A percentile compares a stretch with the other conserved stretches of the same genome.
Evolutionary conservation across 2,329 filamentous ascomycete species (phyloP).

Genomic region (Bipolaris cookei): DNA sequence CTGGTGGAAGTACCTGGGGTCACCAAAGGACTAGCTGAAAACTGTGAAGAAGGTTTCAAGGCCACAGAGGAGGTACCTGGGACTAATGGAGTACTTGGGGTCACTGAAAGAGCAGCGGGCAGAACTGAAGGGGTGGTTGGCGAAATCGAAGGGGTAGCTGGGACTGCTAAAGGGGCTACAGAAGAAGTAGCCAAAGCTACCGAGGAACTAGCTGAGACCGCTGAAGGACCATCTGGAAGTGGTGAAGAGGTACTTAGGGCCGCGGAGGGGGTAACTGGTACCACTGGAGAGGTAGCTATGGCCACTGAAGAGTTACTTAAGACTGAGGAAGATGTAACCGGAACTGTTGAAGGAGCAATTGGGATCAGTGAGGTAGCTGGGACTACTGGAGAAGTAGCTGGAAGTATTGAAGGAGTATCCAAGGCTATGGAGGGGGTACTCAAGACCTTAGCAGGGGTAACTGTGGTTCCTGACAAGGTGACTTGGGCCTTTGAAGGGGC

Average conservation of each 20-base stretch:
- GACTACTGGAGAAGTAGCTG: not conserved
- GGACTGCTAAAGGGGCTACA: not conserved
- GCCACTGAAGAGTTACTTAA: not conserved
- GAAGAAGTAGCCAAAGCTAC: not conserved
- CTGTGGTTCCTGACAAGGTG: not conserved
- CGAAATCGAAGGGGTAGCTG: not conserved
- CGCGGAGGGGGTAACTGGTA: not conserved
- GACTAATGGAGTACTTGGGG: too few relatives aligned
- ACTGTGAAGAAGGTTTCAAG: too few relatives aligned
- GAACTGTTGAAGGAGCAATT: not conserved
- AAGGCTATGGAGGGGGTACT: not conserved
- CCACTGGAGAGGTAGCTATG: not conserved
- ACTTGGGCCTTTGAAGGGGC: not conserved
- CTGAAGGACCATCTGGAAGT: not conserved
- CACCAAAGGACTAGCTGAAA: too few relatives aligned
- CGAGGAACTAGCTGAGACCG: too few relatives aligned
- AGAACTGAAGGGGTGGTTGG: too few relatives aligned
- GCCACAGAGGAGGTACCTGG: too few relatives aligned
- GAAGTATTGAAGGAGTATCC: not conserved
- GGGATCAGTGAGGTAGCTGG: not conserved
- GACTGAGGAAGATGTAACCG: not conserved
- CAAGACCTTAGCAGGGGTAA: not conserved
- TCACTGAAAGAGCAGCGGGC: too few relatives aligned
- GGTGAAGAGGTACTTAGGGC: not conserved
- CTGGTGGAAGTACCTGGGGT: too few relatives aligned